These are phyloP conservation scores for Albophoma yamanashiensis DNA, from an alignment of 2,329 filamentous ascomycete genomes.

Conservation along the genomic window DNA sequence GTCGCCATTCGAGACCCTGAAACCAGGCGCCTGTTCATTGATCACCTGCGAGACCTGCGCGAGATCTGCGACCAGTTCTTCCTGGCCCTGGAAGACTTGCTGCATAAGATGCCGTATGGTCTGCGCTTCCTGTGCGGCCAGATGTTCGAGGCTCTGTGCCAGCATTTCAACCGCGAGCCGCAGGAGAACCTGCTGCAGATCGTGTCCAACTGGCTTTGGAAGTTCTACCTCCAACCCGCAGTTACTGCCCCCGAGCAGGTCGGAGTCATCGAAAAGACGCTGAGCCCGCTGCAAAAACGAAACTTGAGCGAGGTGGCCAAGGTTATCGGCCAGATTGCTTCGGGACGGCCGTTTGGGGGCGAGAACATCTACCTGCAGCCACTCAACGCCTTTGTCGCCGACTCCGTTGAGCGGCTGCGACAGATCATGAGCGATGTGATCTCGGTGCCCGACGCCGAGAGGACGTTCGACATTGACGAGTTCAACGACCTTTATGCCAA, in stretches of 20 bases:
- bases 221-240: conserved; percentile 83
- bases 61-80: conserved; percentile 94
- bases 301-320: conserved; percentile 87
- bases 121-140: conserved; percentile 81
- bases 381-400: conserved; percentile 80
- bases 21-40: conserved; percentile 84
- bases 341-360: conserved; percentile 81
- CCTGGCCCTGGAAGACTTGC: conserved; percentile 64
- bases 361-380: conserved; percentile 96
- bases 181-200: conserved; percentile 70
- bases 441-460: conserved; percentile 74
- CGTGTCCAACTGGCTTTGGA: conserved; percentile 88
- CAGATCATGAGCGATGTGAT: conserved; percentile 71
- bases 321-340: conserved; percentile 78
- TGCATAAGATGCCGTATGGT: conserved; percentile 87
- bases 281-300: conserved; percentile 85
- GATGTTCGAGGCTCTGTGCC: conserved; percentile 67
- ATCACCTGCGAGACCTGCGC: conserved; percentile 84
- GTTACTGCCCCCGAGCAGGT: conserved; percentile 84
- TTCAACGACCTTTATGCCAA: conserved; percentile 97
- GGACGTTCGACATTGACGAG: conserved; percentile 95
- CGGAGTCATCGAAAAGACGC: conserved; percentile 79
- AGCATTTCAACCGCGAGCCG: conserved; percentile 71
- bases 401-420: conserved; percentile 70
- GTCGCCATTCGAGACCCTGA: conserved; percentile 93